phyloP scores from a whole-genome alignment of 345 rosid genomes.

The Lepidium sativum region DNA sequence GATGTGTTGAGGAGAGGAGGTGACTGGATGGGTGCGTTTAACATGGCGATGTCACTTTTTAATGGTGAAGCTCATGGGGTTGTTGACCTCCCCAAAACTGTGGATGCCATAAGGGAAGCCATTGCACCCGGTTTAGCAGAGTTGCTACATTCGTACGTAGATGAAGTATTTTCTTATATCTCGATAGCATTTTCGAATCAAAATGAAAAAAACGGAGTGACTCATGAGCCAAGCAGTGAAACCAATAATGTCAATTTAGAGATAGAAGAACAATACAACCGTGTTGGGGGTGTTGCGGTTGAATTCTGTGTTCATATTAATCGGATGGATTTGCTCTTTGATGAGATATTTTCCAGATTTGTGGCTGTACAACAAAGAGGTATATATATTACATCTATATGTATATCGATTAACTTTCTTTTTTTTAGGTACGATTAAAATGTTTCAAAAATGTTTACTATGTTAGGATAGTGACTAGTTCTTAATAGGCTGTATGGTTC shows the following conservation, averaged over 20 bases:
- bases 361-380: constrained; percentile 84
- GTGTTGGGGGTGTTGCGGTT: constrained; percentile 97
- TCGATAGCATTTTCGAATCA: constrained; percentile 92
- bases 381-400: no score
- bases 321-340: constrained; percentile 89
- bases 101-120: constrained; percentile 70
- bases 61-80: constrained; percentile 99
- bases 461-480: neutral
- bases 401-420: neutral
- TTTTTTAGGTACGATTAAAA: neutral
- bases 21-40: constrained; percentile 99
- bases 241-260: constrained; percentile 48
- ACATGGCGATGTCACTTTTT: constrained; percentile 93
- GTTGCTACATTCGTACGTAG: constrained; percentile 82
- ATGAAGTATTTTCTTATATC: constrained; percentile 98
- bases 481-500: constrained; percentile 1
- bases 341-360: constrained; percentile 89
- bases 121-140: constrained; percentile 92
- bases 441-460: no score
- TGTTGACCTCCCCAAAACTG: constrained; percentile 85
- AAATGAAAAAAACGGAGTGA: constrained; percentile 53
- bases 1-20: constrained; percentile 89
- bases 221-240: constrained; percentile 44
- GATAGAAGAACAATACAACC: constrained; percentile 91
- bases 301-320: constrained; percentile 89